Evolutionary conservation across 2,329 filamentous ascomycete species (phyloP), one percentile per base, ranked within the genome.

Genomic region (Diaporthe helianthi): DNA sequence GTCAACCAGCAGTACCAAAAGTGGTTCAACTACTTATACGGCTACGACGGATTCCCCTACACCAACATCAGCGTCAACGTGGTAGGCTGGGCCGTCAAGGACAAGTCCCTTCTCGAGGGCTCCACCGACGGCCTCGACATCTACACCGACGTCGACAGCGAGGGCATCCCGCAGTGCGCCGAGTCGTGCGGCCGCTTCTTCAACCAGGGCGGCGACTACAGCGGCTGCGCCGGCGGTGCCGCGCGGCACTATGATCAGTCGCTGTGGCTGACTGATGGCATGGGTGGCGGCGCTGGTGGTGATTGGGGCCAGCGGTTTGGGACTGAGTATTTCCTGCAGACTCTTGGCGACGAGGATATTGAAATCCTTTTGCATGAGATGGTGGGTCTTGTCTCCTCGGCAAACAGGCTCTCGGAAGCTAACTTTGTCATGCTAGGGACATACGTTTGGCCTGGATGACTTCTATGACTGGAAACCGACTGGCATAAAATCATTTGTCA

Each of bases 201-300:
- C 76, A 79, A 84, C 74, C 79, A 81, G 71, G 75, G 82, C 38
- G 75, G 74, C 12, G 76, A 83, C 69, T 83, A 84, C 73, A 75
- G 73, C 72, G 71, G 76, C n/a, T 84, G 83, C 71, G 71, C 79
- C 7, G 78, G 76, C n/a, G 80, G 81, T 19, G 78, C 78, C 0
- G 78, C 71, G 38, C 73, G 77, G 22, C 82, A 83, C 74, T 84
- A 84, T 70, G 81, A 84, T 72, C 76, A 81, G 74, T 81, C 79
- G 9, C 78, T 85, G 52, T 84, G 83, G 83, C 77, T 85, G n/a
- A 84, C 82, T 0, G 80, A 81, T 31, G 82, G 82, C 15, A 78
- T 84, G 71, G 22, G 70, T 3, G 83, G 83, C 36, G 82, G 83
- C 67, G 78, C 81, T 0, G 83, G 83, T 47, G 82, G 82, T 46